Evolutionary conservation across 768 basidiomycete genomes (phyloP).

Genomic region (Naganishia friedmannii): DNA sequence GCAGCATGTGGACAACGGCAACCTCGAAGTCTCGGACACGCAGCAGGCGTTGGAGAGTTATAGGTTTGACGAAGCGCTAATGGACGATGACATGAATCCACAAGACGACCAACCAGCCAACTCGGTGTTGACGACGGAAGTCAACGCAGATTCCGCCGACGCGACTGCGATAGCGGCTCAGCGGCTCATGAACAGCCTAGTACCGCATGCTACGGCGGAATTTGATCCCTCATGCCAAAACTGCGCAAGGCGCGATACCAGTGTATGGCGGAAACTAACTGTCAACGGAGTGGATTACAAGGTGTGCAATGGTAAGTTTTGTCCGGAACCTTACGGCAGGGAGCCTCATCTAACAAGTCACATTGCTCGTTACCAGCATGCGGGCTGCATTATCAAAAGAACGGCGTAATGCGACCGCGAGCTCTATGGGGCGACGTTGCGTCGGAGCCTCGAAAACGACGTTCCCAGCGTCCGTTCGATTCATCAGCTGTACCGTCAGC

Average conservation of each 20-base stretch:
- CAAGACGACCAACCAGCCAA: not conserved
- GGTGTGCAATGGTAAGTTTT: constrained; percentile 30
- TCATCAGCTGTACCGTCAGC: not conserved
- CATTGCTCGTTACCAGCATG: constrained; percentile 18
- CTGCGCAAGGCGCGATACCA: constrained; percentile 25
- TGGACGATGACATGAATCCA: constrained; percentile 13
- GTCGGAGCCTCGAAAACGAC: constrained; percentile 27
- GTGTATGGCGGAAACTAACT: constrained; percentile 29
- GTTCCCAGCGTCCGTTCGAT: not conserved
- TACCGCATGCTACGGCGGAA: constrained; percentile 7
- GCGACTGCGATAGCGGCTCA: constrained; percentile 4
- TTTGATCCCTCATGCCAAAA: constrained; percentile 27
- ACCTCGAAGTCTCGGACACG: constrained; percentile 7
- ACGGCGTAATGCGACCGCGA: constrained; percentile 33
- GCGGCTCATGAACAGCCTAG: constrained; percentile 17
- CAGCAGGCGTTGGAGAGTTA: constrained; percentile 17
- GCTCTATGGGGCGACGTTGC: constrained; percentile 28
- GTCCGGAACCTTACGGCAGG: not conserved
- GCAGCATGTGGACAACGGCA: not conserved
- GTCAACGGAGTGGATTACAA: constrained; percentile 26
- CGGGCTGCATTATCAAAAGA: constrained; percentile 31
- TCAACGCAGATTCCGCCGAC: constrained; percentile 8
- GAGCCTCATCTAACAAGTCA: not conserved
- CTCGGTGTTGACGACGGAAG: not conserved
- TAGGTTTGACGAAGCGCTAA: constrained; percentile 21